Conservation (phyloP, 2,329 filamentous ascomycete species). For the Cladophialophora bantiana region DNA sequence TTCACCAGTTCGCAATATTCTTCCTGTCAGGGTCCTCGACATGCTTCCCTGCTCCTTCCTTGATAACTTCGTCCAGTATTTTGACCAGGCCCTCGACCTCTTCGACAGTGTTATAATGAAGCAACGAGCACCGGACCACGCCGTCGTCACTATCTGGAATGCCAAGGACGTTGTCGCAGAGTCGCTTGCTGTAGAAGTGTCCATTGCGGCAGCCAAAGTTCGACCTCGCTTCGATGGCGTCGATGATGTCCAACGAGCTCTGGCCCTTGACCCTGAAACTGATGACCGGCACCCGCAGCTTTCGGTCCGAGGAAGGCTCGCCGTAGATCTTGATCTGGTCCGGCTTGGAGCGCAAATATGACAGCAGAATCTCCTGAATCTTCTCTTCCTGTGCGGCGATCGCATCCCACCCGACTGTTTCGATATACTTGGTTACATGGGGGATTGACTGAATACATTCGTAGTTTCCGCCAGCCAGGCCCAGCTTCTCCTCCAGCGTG, state of each 20-base stretch:
- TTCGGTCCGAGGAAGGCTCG: conserved; percentile 56
- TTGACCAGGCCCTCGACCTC: conserved; percentile 40
- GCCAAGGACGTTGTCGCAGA: conserved; percentile 66
- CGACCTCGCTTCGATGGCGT: conserved; percentile 65
- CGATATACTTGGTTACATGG: conserved; percentile 67
- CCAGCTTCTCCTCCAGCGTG: conserved; percentile 71
- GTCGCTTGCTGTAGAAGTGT: conserved; percentile 70
- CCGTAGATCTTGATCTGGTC: conserved; percentile 66
- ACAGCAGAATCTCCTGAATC: conserved; percentile 65
- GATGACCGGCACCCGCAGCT: conserved; percentile 68
- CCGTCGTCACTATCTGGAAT: conserved; percentile 65
- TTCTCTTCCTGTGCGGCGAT: conserved; percentile 67
- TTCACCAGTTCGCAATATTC: conserved; percentile 35
- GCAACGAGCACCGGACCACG: conserved; percentile 72
- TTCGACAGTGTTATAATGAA: conserved; percentile 71
- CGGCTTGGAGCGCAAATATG: conserved; percentile 61
- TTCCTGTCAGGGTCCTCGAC: conserved; percentile 32
- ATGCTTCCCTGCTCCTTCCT: conserved; percentile 34
- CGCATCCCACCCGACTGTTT: conserved; percentile 54
- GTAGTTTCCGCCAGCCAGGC: conserved; percentile 72
- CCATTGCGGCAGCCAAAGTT: conserved; percentile 71
- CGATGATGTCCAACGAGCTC: conserved; percentile 61
- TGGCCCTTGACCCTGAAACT: conserved; percentile 68
- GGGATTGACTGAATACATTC: conserved; percentile 72
- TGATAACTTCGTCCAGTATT: conserved; percentile 40